Base-by-base conservation (phyloP, 176 grass and related monocot genomes). In the Otatea glauca region DNA sequence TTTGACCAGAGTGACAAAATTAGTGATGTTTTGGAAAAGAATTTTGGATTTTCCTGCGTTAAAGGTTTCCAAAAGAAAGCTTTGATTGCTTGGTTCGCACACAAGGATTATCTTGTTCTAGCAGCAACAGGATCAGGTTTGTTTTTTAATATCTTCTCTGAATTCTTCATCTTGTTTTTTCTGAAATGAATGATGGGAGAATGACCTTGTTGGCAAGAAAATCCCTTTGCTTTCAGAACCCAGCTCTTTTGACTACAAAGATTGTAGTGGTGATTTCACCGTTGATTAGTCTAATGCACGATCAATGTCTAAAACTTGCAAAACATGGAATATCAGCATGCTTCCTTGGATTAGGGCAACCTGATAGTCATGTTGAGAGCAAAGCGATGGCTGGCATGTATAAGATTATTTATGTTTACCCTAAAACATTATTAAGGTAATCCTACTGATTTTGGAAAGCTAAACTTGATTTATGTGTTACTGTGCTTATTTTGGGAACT, bases 201-300 rank as follows among this genome's bases (percentile, higher is more conserved):
- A 42, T 37, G 23, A 38, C 4, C 86, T 24, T 85, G 1, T 37
- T 54, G 78, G 76, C 93, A 98, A 93, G 96, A 29, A 98, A 98
- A 61, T 98, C 93, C 81, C 91, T 95, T 48, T 98, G 96, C 79
- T 98, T 98, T 83, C 96, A 95, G 81, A 88, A 93, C 53, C 96
- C 93, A 60, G 96, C 96, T 85, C 80, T 98, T 76, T 82, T 98
- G 74, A 92, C 89, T 80, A 25, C 79, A 13, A 98, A 93, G 81
- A 65, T 95, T 75, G 96, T 98, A 62, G 89, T 98, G 56, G 93
- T 98, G 35, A 89, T 98, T 82, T 98, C 96, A 82, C 96, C 96
- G 12, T 88, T 98, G 74, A 98, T 98, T 92, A 98, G 96, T 90
- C 83, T 98, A 77, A 98, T 98, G 96, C 96, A 95, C 12, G 96